These are phyloP conservation scores for Aspergillus sp. DNA, from an alignment of 2,329 filamentous ascomycete genomes.

Conservation along the genomic window DNA sequence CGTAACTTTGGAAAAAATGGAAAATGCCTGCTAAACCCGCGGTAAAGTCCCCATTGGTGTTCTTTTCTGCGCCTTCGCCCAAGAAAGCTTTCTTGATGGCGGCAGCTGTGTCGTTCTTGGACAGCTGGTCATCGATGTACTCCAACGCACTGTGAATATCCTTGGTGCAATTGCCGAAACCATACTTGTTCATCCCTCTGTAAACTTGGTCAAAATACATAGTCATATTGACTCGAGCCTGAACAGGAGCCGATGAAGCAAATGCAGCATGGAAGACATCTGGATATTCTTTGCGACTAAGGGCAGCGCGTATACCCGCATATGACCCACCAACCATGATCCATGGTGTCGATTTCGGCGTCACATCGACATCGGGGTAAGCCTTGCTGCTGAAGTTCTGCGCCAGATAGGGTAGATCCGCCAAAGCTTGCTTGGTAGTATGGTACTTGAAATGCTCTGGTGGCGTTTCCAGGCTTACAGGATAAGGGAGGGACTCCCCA, in stretches of 20 bases:
- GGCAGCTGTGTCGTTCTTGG: constrained; percentile 27
- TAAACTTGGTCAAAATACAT: constrained; percentile 49
- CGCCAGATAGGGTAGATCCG: constrained; percentile 43
- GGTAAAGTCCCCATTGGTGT: constrained; percentile 45
- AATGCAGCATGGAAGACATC: constrained; percentile 38
- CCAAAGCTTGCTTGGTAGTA: constrained; percentile 40
- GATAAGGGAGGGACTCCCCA: constrained; percentile 36
- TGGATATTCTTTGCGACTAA: constrained; percentile 40
- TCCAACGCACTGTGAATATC: constrained; percentile 46
- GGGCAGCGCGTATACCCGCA: constrained; percentile 39
- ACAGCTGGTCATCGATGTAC: constrained; percentile 46
- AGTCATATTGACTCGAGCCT: constrained; percentile 48
- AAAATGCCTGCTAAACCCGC: constrained; percentile 38
- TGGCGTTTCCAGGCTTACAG: constrained; percentile 29
- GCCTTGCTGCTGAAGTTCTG: constrained; percentile 31
- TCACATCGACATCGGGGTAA: constrained; percentile 30
- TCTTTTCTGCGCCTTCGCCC: constrained; percentile 41
- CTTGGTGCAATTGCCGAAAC: constrained; percentile 46
- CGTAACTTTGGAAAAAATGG: constrained; percentile 41
- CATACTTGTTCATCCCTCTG: constrained; percentile 45
- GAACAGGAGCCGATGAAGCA: constrained; percentile 40
- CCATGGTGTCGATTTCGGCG: constrained; percentile 40
- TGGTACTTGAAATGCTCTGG: constrained; percentile 39
- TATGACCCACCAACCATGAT: constrained; percentile 45
- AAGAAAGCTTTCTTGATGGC: constrained; percentile 47